Conservation (phyloP, 2,329 filamentous ascomycete species). For the Fusarium anthophilum region DNA sequence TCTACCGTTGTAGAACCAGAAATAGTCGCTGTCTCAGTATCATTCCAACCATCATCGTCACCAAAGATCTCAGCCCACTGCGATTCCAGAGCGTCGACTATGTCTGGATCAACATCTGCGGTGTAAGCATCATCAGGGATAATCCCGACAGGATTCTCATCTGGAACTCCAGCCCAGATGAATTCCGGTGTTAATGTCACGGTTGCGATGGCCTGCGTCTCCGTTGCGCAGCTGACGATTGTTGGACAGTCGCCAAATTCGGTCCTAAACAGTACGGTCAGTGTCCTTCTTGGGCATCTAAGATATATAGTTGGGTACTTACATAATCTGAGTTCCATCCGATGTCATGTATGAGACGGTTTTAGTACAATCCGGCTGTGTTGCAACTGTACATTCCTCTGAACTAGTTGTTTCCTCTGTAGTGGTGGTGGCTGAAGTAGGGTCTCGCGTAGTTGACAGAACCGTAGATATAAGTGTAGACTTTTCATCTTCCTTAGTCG, state of each 20-base stretch:
- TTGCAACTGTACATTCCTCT: background rate
- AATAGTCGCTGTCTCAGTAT: background rate
- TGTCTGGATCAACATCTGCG: background rate
- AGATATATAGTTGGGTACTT: background rate
- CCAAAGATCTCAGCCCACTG: background rate
- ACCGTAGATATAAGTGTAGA: accelerated
- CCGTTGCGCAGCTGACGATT: background rate
- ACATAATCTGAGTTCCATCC: background rate
- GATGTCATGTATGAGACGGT: background rate
- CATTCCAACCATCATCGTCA: background rate
- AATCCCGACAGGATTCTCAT: accelerated
- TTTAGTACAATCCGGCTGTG: background rate
- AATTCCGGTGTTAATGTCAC: background rate
- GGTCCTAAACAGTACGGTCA: background rate
- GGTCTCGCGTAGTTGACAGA: background rate
- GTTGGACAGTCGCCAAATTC: background rate
- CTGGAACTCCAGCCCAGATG: background rate
- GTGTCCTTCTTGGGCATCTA: accelerated
- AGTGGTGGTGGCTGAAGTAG: background rate
- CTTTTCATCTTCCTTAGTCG: background rate
- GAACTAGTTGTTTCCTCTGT: background rate
- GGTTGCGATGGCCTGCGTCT: background rate
- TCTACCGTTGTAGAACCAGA: background rate
- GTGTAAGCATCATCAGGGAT: background rate
- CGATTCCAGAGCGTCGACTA: background rate